Evolutionary conservation across 2,329 filamentous ascomycete genomes (phyloP), one percentile per base, ranked within the genome.

Genomic region (Ustilaginoidea virens): DNA sequence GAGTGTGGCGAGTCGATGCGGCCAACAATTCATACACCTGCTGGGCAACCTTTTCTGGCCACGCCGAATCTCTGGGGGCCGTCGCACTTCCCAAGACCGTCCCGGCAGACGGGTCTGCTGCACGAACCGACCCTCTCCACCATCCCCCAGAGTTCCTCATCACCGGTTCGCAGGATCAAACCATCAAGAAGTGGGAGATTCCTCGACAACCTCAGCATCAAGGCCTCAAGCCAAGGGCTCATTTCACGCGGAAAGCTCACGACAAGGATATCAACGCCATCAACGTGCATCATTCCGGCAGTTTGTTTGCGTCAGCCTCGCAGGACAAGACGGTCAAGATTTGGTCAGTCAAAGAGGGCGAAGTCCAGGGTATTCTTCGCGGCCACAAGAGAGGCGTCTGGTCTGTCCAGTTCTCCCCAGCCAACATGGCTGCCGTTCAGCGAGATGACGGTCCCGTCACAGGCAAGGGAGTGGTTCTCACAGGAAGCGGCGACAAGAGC

Each of bases 261-360:
- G 90, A 98, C 47, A 98, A 98, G 50, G 90, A 98, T 41, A 98
- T 98, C 55, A 98, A 98, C 44, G 85, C 90, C 3, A 69, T 98
- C 28, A 83, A 92, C 38, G 66, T 90, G 8, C 81, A 85, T 38
- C 67, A 74, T 14, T 64, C 69, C 2, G 72, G 71, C 4, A 70
- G 74, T n/a, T 56, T 94, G 1, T 96, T 98, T 46, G 92, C 87
- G 3, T 94, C 90, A 1, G 87, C 90, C 17, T 96, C 87, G 5
- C 90, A 98, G 55, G 90, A 98, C 51, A 81, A 85, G 40, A 92
- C 83, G 0, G 85, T 96, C 40, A 98, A 96, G 58, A 90, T 98
- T 34, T 98, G 87, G 80, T 90, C 86, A 6, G 66, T 78, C 5
- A 77, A 86, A 39, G 81, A 90, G 48, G 86, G 92, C 13, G 85